These are phyloP conservation scores for Hymenoscyphus fructigenus DNA, from an alignment of 2,329 filamentous ascomycete species.

Conservation along the genomic window DNA sequence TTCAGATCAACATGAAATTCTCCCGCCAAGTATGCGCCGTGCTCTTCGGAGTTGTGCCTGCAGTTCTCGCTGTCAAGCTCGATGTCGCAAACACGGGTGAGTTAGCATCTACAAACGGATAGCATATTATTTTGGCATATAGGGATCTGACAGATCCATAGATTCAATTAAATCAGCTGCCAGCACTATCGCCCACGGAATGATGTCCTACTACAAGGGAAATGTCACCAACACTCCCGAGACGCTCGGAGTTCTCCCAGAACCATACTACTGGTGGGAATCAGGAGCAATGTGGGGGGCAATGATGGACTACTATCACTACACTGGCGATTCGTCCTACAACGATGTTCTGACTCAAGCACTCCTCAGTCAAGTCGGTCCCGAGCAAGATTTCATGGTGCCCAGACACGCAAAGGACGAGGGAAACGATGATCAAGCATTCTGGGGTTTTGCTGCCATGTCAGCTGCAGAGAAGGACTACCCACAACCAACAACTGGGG, in stretches of 20 bases:
- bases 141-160: constrained; percentile 33
- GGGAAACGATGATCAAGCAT: constrained; percentile 74
- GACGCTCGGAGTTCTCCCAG: constrained; percentile 61
- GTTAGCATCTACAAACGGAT: not conserved
- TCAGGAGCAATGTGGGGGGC: constrained; percentile 58
- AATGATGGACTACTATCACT: not conserved
- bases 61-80: constrained; percentile 5
- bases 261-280: constrained; percentile 64
- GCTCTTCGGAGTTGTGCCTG: constrained; percentile 7
- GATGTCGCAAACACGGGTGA: constrained; percentile 8
- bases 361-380: constrained; percentile 59
- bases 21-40: not conserved
- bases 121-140: not conserved
- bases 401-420: constrained; percentile 56
- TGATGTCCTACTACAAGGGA: constrained; percentile 65
- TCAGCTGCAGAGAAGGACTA: constrained; percentile 68
- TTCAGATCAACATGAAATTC: constrained; percentile 4
- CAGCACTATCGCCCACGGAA: constrained; percentile 57
- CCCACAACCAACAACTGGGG: constrained; percentile 54
- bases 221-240: constrained; percentile 55
- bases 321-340: constrained; percentile 62
- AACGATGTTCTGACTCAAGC: constrained; percentile 59
- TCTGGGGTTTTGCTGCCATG: constrained; percentile 69
- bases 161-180: constrained; percentile 63
- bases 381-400: constrained; percentile 59